These are phyloP conservation scores for Neopestalotiopsis rosae DNA, from an alignment of 2,329 filamentous ascomycete genomes.

Conservation along the genomic window DNA sequence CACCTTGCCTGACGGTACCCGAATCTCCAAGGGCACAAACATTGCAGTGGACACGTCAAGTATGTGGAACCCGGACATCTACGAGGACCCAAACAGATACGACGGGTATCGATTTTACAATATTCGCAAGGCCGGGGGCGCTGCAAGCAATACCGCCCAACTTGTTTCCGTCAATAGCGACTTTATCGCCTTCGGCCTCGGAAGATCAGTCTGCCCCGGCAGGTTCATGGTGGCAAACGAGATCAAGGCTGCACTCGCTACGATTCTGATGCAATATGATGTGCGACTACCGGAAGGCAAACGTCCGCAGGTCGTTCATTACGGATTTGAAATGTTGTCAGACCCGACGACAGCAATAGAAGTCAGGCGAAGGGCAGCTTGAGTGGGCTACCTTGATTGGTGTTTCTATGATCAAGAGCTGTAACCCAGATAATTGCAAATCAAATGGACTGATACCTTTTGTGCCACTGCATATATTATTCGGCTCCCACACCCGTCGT, in stretches of 20 bases:
- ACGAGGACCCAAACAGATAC: not conserved
- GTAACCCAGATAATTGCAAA: too few species aligned
- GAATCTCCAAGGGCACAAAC: not conserved
- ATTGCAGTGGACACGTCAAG: not conserved
- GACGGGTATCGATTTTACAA: not conserved
- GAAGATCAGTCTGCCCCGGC: constrained; percentile 8
- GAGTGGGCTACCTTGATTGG: too few species aligned
- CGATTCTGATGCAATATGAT: constrained; percentile 12
- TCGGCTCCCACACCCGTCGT: too few species aligned
- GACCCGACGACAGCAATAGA: not conserved
- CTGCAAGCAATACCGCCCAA: constrained; percentile 38
- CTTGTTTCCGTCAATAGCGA: constrained; percentile 41
- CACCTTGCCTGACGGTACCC: not conserved
- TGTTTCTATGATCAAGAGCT: too few species aligned
- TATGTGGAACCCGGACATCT: not conserved
- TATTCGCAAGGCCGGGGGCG: constrained; percentile 19
- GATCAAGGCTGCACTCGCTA: constrained; percentile 5
- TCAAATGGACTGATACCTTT: too few species aligned
- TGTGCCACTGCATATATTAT: too few species aligned
- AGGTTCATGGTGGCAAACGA: constrained; percentile 10
- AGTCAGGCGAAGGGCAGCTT: not conserved
- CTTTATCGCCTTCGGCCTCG: constrained; percentile 20
- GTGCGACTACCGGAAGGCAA: constrained; percentile 3
- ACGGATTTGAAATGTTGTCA: not conserved
- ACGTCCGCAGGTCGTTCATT: not conserved